Base-by-base conservation (phyloP, 2,329 filamentous ascomycete genomes). In the Lasiodiplodia sp. region DNA sequence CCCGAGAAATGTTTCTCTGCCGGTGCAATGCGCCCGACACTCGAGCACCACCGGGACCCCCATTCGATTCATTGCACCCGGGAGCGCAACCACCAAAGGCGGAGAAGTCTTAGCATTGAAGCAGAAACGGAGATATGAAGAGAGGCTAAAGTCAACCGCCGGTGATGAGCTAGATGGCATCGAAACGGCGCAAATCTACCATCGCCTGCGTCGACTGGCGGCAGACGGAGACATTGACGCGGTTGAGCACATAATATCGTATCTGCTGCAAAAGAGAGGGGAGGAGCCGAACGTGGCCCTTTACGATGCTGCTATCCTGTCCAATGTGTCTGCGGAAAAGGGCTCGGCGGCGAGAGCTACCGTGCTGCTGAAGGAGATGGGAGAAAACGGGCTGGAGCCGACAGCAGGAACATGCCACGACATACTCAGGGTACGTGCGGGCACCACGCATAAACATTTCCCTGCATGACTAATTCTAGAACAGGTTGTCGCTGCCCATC, bases 251-350 rank as follows among this genome's bases (percentile, higher is more conserved):
- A 18, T 68, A 4, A 37, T 57, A 6, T 28, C 21, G 23, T 83
- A 86, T 57, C 85, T 88, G 69, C 81, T 94, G 37, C 78, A 78
- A 52, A 80, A 84, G n/a, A 83, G 88, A 18, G 77, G 81, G 1
- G 86, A 90, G 73, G 76, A 78, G 63, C 87, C 88, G 2, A 88
- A 86, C 72, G 74, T 83, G 2, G 81, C 86, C 66, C 81, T 93
- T 63, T 97, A 96, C 78, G 89, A 92, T 73, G 89, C 90, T 16
- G 81, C 97, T 64, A 89, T 97, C 73, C 84, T 89, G 69, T 88
- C 90, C 57, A 94, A 96, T 79, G 84, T 87, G 37, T 86, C 89
- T 75, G 82, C 86, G 0, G 74, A 80, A 38, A 76, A 86, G 65
- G 94, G 94, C 10, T 93, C 91, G 5, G 89, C 89, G 2, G 84